Base-by-base conservation (phyloP, 805 yeast species). In the Saturnispora gosingensis region DNA sequence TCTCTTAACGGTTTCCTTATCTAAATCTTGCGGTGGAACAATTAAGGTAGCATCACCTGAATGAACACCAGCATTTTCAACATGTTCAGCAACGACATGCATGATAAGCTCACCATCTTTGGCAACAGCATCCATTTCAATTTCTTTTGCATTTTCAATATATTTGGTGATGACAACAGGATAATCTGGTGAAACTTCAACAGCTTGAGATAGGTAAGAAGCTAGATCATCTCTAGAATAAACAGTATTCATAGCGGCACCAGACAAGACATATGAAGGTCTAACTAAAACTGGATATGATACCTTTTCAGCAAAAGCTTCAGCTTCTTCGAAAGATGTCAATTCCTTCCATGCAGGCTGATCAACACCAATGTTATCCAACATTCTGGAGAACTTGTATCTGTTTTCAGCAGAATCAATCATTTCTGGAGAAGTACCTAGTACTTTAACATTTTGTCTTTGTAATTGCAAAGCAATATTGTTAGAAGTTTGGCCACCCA, bases 301-400 rank as follows among this genome's bases (percentile, higher is more conserved):
- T 50, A 88, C 98, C 65, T 80, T 82, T 46, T 88, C 85, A 53
- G 98, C 97, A 66, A 91, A 91, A 43, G 73, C 81, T 67, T 88
- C 95, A 54, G 99, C 98, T 70, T 91, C 98, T 39, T 77, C 88
- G 53, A 88, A 76, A 24, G 96, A 87, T 36, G 98, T 89, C 62
- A 91, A 79, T 71, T 91, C 99, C 70, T 90, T 91, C 99, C 99
- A 91, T 38, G 97, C 96, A 43, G 99, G 99, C 73, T 91, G 99
- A 72, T 91, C 99, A 57, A 91, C 97, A 52, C 95, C 96, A 64
- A 91, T 91, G 59, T 80, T 81, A 71, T 91, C 99, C 72, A 91
- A 78, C 95, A 91, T 89, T 72, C 97, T 87, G 43, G 97, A 88
- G 75, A 91, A 91, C 74, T 93, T 91, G 79, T 88, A 90, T 74